Percentiles rank a stretch among this genome's conserved stretches.
Conservation (phyloP, 2,329 filamentous ascomycete genomes). For the Pseudocercospora eumusae region DNA sequence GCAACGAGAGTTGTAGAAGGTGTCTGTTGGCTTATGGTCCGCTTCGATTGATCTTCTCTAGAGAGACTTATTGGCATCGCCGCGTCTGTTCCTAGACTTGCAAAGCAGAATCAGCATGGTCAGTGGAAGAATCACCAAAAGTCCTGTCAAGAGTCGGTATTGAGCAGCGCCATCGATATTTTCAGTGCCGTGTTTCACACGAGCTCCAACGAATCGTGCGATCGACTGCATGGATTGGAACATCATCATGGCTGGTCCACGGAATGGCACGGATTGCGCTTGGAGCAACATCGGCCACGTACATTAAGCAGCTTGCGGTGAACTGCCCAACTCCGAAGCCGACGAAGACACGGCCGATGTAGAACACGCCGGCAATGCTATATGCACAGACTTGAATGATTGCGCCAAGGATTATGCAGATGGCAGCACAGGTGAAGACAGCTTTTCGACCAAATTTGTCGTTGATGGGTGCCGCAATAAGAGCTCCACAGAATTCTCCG, state of each 20-base stretch:
- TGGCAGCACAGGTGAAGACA: constrained; percentile 25
- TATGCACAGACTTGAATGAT: constrained; percentile 28
- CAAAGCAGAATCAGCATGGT: constrained; percentile 29
- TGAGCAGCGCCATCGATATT: constrained; percentile 26
- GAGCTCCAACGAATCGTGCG: constrained; percentile 29
- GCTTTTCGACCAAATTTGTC: constrained; percentile 28
- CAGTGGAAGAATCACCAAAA: constrained; percentile 23
- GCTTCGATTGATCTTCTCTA: constrained; percentile 29
- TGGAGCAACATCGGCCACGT: constrained; percentile 29
- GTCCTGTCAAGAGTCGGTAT: constrained; percentile 26
- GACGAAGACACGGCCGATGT: constrained; percentile 27
- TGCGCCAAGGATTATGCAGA: constrained; percentile 27
- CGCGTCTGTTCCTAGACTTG: constrained; percentile 24
- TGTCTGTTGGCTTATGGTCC: too few species aligned
- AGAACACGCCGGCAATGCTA: constrained; percentile 28
- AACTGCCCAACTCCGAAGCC: constrained; percentile 29
- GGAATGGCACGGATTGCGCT: constrained; percentile 28
- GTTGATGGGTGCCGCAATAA: constrained; percentile 29
- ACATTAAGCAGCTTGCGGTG: constrained; percentile 28
- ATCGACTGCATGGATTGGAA: constrained; percentile 32
- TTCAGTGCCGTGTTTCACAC: constrained; percentile 30
- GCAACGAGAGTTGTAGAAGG: too few species aligned
- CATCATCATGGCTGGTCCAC: constrained; percentile 28
- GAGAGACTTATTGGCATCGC: constrained; percentile 24
- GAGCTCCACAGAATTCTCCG: constrained; percentile 27